Percentiles rank a stretch among this genome's conserved stretches.
These are phyloP conservation scores for Amanita molliuscula DNA, from an alignment of 768 basidiomycete genomes.

Conservation along the genomic window DNA sequence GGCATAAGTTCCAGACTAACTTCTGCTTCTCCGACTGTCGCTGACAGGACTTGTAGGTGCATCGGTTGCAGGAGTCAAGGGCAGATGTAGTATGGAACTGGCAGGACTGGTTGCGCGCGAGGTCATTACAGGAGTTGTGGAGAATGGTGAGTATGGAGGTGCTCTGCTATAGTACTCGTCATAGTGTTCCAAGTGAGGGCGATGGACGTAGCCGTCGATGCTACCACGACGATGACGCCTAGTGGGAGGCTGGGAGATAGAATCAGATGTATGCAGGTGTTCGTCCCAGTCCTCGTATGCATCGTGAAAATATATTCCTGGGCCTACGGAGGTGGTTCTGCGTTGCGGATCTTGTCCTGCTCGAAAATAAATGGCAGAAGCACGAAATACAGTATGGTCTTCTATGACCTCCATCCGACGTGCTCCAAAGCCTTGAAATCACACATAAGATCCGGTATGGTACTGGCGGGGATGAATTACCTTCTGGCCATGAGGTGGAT, in stretches of 20 bases:
- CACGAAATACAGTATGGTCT: conserved; percentile 63
- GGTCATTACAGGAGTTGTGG: conserved; percentile 10
- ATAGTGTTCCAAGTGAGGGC: conserved; percentile 20
- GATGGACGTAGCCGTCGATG: conserved; percentile 25
- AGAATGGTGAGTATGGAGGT: conserved; percentile 27
- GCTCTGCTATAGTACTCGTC: conserved; percentile 19
- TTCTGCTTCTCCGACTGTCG: neutral
- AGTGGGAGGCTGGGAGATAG: conserved; percentile 1
- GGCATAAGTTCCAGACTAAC: neutral
- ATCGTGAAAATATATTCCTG: conserved; percentile 28
- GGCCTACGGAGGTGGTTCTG: conserved; percentile 35
- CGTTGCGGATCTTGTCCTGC: conserved; percentile 33
- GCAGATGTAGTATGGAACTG: conserved; percentile 4
- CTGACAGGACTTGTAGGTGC: neutral
- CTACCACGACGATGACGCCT: conserved; percentile 14
- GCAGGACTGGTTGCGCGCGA: conserved; percentile 3
- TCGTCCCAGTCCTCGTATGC: conserved; percentile 19
- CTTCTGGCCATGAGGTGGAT: conserved; percentile 77
- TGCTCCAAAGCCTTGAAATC: conserved; percentile 47
- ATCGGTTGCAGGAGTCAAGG: neutral
- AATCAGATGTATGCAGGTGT: neutral
- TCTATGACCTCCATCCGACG: conserved; percentile 70
- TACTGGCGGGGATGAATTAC: conserved; percentile 28
- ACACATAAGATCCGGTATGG: conserved; percentile 3
- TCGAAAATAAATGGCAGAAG: conserved; percentile 63